Evolutionary conservation across 805 yeast genomes (phyloP), one percentile per base, ranked within the genome.

Genomic region (Ogataea trehalophila): DNA sequence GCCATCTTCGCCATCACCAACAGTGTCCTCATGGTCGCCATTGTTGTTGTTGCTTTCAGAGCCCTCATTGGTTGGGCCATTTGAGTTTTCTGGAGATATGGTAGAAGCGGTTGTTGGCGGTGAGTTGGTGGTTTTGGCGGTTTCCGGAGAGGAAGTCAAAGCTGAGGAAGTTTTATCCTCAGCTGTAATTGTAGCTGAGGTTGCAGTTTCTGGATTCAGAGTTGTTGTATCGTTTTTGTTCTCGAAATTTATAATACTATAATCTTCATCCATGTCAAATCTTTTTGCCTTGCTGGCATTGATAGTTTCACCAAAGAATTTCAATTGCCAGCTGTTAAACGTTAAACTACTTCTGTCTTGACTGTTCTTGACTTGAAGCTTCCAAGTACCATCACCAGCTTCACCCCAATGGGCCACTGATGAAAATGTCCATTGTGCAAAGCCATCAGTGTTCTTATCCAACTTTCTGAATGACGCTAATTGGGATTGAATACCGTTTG

Each of bases 331-430:
- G 57, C 76, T 71, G 39, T 75, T 67, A 38, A 94, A 73, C 1
- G 59, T 67, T 2, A 75, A 64, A 2, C 62, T 60, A 47, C 71
- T 69, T 1, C 59, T 65, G 7, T 64, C 70, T 17, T 62, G 66
- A 36, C 68, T 66, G 43, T 77, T 75, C n/a, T 63, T 59, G 2
- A 91, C 91, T 53, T 75, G 79, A 17, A 94, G 57, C 35, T 67
- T 80, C 99, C 99, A 94, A 5, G 76, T 80, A 11, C 99, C 99
- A 23, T 67, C 66, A 2, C 91, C 92, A 2, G 61, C 42, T 56
- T 85, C 91, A 37, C 97, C 97, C 97, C 98, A 94, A 64, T 94
- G 98, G 1, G 96, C 97, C n/a, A 94, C 98, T 11, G 92, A 79
- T 88, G 91, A 88, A 61, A 94, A 94, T 1, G 87, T 86, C 99